phyloP scores from a whole-genome alignment of 257 asterid genomes.

The Eustoma russellianum region DNA sequence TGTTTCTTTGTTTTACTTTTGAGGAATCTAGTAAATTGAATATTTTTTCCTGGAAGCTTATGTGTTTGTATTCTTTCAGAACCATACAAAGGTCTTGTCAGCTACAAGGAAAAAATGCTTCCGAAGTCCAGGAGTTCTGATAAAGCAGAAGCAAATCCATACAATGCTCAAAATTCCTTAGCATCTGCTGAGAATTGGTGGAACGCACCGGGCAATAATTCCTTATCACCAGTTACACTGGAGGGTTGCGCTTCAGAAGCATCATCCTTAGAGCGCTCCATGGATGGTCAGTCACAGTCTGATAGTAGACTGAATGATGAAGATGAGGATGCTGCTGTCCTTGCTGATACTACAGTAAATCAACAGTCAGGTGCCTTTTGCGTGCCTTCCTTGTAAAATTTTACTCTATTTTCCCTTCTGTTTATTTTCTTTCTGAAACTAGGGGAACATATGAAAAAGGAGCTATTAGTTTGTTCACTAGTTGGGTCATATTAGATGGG shows the following conservation, averaged over 20 bases:
- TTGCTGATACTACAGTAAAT: constrained; percentile 28
- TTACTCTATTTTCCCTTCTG: too few relatives aligned
- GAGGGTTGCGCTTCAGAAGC: constrained; percentile 58
- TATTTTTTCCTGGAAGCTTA: too few relatives aligned
- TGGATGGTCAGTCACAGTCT: constrained; percentile 61
- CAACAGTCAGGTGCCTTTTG: constrained; percentile 38
- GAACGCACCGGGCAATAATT: constrained; percentile 25
- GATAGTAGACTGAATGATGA: constrained; percentile 51
- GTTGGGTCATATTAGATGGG: too few relatives aligned
- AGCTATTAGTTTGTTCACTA: too few relatives aligned
- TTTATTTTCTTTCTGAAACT: too few relatives aligned
- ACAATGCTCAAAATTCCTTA: constrained; percentile 22
- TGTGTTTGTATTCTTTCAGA: too few relatives aligned
- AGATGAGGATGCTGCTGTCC: constrained; percentile 44
- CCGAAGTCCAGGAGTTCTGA: constrained; percentile 38
- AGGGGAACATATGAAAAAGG: too few relatives aligned
- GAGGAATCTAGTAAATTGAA: too few relatives aligned
- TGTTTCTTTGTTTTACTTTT: too few relatives aligned
- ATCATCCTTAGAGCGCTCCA: constrained; percentile 60
- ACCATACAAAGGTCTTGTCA: too few relatives aligned
- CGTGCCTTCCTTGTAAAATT: too few relatives aligned
- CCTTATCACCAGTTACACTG: constrained; percentile 36
- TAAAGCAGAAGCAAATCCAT: constrained; percentile 22
- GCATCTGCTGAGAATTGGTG: constrained; percentile 50
- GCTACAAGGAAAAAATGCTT: constrained; percentile 39